Base-by-base conservation (phyloP, 1,284 basidiomycete genomes). In the Hemileia vastatrix region DNA sequence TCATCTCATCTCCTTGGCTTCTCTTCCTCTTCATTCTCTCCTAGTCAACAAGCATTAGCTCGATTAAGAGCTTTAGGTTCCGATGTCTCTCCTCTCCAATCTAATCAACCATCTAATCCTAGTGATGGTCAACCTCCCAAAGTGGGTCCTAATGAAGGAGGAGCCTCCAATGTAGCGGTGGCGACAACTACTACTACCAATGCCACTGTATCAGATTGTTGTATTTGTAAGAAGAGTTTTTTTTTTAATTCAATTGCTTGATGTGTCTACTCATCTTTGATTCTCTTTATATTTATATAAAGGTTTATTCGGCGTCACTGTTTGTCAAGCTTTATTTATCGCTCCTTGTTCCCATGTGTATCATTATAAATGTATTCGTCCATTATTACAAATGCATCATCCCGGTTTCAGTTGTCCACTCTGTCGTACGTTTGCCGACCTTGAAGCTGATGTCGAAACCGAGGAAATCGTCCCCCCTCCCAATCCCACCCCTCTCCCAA, bases 321-420 rank as follows among this genome's bases (percentile, higher is more conserved):
- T 97, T 69, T 90, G 87, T 67, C 94, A 98, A 77, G 88, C 92
- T 0, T 83, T 98, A 24, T 98, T 98, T 79, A 94, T 98, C 73
- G 92, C 93, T 32, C 74, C 74, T 0, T 77, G 72, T 40, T 54
- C 13, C 23, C 40, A 31, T 31, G 54, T 66, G 56, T 96, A 95
- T 80, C 94, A 96, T 78, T 97, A 89, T 83, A 97, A 97, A 77
- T 98, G 95, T 77, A 94, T 98, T 68, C 84, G 91, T 0, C 93
- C 92, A 0, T 80, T 97, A 15, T 81, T 98, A 48, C 83, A 87
- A 69, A 77, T 82, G 40, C 92, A 97, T 77, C 85, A 94, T 70
- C 90, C 94, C 0, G 88, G 90, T 2, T 98, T 98, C 78, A 89
- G 86, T 5, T 98, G 94, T 71, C 95, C 94, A 0, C 83, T 98